Evolutionary conservation across 352 stramenopile species (phyloP).

Genomic region (Halophytophthora batemanensis): DNA sequence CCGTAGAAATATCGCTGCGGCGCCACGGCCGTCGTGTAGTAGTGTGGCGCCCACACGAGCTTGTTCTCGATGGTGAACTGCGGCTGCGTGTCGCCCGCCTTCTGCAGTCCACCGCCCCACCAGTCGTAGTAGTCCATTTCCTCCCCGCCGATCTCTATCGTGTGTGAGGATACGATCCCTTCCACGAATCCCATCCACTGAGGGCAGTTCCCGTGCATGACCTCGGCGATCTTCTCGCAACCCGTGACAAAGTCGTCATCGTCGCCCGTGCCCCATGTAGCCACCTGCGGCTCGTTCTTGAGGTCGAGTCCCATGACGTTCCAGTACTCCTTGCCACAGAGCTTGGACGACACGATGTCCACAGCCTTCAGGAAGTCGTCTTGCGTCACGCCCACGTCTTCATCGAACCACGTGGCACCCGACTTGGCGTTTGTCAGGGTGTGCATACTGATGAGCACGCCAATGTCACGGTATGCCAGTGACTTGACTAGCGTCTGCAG

Average conservation of each 20-base stretch:
- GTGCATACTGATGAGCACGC: conserved; percentile 77
- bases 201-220: conserved; percentile 72
- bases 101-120: conserved; percentile 75
- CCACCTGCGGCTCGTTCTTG: conserved; percentile 74
- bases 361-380: conserved; percentile 60
- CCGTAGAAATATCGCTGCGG: conserved; percentile 79
- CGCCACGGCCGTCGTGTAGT: conserved; percentile 76
- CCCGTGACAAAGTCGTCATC: conserved; percentile 66
- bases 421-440: conserved; percentile 54
- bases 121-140: conserved; percentile 75
- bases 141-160: conserved; percentile 40
- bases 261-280: conserved; percentile 65
- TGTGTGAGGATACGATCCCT: conserved; percentile 49
- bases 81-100: conserved; percentile 39
- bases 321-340: conserved; percentile 71
- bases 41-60: conserved; percentile 78
- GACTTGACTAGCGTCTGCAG: conserved; percentile 70
- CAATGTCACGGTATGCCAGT: conserved; percentile 66
- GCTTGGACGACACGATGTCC: conserved; percentile 46
- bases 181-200: conserved; percentile 81
- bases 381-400: conserved; percentile 38
- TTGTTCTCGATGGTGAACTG: conserved; percentile 67
- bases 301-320: conserved; percentile 80
- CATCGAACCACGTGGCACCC: conserved; percentile 66
- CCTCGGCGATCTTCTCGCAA: conserved; percentile 67